Evolutionary conservation across 352 stramenopile genomes (phyloP), one percentile per base, ranked within the genome.

Genomic region (Phytophthora boehmeriae): DNA sequence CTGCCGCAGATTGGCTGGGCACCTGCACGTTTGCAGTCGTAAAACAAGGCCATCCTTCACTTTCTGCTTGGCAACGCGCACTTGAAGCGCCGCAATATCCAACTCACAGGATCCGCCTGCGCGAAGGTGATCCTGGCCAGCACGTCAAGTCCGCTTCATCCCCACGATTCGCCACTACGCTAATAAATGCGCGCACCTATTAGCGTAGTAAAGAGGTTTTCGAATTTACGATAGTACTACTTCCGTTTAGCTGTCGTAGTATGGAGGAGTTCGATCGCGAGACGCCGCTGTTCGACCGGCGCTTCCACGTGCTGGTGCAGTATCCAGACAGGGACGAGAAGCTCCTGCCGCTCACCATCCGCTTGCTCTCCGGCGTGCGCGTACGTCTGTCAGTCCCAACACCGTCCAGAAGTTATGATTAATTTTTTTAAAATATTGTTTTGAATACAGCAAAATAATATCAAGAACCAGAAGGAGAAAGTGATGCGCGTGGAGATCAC

Each of bases 401-500:
- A 1, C 25, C n/a, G 9, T 41, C 20, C 6, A 13, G 8, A 50
- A 17, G n/a, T 22, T 20, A n/a, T 17, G 6, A 58, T 25, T 49
- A 35, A 35, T 14, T 14, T 39, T 48, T 14, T 55, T 23, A 47
- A 39, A 55, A 25, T 45, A 56, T 52, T 36, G 8, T 52, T 32
- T 27, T 35, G 4, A 8, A 8, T 47, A 48, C 25, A 91, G 80
- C 83, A 93, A 88, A 89, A 84, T 51, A 78, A 62, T 54, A 65
- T 61, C 32, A 92, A 78, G 61, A 92, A 84, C 69, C 84, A 93
- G 54, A 96, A 93, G 63, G 89, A 96, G 54, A 80, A 83, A 34
- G 85, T 97, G 47, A 82, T 98, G 35, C 92, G 93, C 53, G 90
- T 98, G 25, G 93, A 98, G 68, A 90, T 98, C 36, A 98, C 94